Evolutionary conservation across 2,329 filamentous ascomycete genomes (phyloP).

Genomic region (Pseudogymnoascus sp.): DNA sequence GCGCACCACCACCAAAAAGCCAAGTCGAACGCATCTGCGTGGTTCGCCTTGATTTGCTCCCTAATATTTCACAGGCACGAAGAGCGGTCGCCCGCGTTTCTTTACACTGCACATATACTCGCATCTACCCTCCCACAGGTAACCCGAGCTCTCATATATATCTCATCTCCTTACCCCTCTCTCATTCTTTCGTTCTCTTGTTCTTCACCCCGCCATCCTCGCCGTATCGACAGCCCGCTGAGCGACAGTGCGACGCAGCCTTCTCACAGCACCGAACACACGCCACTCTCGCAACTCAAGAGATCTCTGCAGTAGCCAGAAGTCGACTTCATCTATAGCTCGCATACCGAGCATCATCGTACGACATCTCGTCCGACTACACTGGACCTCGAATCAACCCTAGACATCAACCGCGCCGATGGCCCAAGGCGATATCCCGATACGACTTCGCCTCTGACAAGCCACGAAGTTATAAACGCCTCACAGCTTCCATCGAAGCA

Average conservation of each 20-base stretch:
- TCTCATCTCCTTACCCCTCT: neutral
- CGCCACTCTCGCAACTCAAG: neutral
- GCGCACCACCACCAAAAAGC: neutral
- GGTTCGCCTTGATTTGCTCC: neutral
- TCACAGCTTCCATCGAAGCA: neutral
- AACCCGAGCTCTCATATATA: conserved; percentile 2
- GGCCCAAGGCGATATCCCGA: neutral
- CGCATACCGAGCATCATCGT: neutral
- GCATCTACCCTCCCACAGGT: neutral
- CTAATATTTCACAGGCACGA: neutral
- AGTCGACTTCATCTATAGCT: neutral
- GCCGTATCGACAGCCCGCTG: neutral
- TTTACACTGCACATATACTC: neutral
- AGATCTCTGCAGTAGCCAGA: neutral
- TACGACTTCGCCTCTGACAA: neutral
- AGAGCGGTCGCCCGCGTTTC: neutral
- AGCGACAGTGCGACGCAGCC: neutral
- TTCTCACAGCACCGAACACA: neutral
- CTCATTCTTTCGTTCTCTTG: neutral
- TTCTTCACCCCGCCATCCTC: neutral
- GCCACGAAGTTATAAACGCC: neutral
- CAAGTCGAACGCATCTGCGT: neutral
- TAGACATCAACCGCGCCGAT: neutral
- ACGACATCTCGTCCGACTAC: neutral
- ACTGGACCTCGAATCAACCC: neutral